A percentile compares a stretch with the other conserved stretches of the same genome.
Conservation (phyloP, 2,329 filamentous ascomycete species). For the Hymenoscyphus occultus region DNA sequence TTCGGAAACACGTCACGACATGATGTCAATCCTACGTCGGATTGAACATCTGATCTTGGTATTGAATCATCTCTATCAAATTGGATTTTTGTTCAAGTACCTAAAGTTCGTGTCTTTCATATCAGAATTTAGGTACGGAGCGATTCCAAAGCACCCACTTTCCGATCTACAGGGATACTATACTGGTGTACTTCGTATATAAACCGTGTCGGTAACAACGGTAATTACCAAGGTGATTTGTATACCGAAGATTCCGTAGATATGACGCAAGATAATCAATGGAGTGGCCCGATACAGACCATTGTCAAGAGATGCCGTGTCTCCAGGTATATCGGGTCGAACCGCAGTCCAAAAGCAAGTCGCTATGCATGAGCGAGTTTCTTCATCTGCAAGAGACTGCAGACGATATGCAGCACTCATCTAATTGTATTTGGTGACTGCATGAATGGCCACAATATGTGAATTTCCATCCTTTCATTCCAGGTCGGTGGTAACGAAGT, state of each 20-base stretch:
- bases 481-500: slow-evolving; percentile 10
- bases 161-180: neutral
- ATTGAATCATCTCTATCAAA: neutral
- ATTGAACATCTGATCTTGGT: neutral
- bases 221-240: neutral
- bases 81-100: neutral
- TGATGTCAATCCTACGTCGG: neutral
- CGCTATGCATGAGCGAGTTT: slow-evolving; percentile 5
- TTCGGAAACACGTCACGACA: slow-evolving; percentile 6
- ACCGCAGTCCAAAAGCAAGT: slow-evolving; percentile 4
- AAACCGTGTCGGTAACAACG: no score
- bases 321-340: slow-evolving; percentile 11
- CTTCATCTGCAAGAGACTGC: slow-evolving; percentile 11
- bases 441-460: slow-evolving; percentile 2
- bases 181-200: neutral
- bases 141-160: no score
- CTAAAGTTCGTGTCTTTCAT: neutral
- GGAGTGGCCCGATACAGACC: neutral
- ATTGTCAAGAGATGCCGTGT: neutral
- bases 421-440: neutral
- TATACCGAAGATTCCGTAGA: neutral
- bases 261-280: neutral
- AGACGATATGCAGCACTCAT: slow-evolving; percentile 4
- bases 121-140: neutral
- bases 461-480: slow-evolving; percentile 6